These are phyloP conservation scores for Solanum peruvianum DNA, from an alignment of 257 asterid genomes.

Conservation along the genomic window DNA sequence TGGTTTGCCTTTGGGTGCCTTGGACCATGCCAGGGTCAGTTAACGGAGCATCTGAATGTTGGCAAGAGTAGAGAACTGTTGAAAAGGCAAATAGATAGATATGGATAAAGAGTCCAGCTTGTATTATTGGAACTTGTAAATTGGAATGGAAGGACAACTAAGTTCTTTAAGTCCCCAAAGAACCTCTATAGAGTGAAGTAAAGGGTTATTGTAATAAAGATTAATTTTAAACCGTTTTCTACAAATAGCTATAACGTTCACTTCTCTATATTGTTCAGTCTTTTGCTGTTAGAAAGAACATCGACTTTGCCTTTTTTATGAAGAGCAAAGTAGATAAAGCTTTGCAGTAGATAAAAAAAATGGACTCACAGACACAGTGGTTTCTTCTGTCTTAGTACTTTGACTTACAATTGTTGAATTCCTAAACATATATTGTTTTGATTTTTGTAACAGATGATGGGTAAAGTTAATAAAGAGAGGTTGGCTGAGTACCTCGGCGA, in stretches of 20 bases:
- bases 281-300: neutral
- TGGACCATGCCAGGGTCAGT: neutral
- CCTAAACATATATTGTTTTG: neutral
- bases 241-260: neutral
- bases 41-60: neutral
- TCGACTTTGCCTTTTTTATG: neutral
- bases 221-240: neutral
- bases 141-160: neutral
- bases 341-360: too few relatives aligned
- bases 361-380: neutral
- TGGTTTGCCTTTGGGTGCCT: neutral
- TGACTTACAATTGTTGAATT: neutral
- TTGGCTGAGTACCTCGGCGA: conserved; percentile 80
- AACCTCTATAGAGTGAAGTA: neutral
- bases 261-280: neutral
- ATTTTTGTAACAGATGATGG: conserved; percentile 61
- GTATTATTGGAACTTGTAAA: neutral
- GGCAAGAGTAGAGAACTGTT: neutral
- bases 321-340: neutral
- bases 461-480: conserved; percentile 79
- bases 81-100: neutral
- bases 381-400: neutral
- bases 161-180: neutral
- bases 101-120: neutral
- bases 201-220: neutral